A percentile compares a stretch with the other conserved stretches of the same genome.
phyloP scores from a whole-genome alignment of 768 basidiomycete species.

The Austroboletus eburneus region DNA sequence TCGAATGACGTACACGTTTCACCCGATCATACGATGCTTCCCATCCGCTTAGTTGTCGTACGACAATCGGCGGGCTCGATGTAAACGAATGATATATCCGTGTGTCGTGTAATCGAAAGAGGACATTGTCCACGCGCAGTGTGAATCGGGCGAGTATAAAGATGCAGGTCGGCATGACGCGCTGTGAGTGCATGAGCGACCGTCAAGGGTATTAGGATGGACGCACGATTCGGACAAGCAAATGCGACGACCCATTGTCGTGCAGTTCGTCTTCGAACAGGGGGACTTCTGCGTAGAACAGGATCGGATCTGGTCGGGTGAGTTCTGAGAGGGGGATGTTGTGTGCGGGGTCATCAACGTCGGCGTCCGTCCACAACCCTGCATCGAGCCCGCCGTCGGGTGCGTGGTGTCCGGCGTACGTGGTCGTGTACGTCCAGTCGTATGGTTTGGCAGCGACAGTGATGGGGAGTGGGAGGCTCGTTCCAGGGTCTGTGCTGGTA shows the following conservation, averaged over 20 bases:
- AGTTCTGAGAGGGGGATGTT: constrained; percentile 81
- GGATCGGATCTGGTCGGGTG: constrained; percentile 86
- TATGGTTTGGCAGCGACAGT: constrained; percentile 81
- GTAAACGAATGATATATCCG: constrained; percentile 84
- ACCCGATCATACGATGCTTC: constrained; percentile 85
- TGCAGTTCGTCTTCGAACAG: constrained; percentile 96
- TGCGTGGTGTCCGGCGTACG: constrained; percentile 68
- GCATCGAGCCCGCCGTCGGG: constrained; percentile 4
- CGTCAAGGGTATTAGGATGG: background rate
- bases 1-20: constrained; percentile 52
- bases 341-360: constrained; percentile 54
- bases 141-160: constrained; percentile 89
- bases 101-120: constrained; percentile 88
- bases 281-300: constrained; percentile 96
- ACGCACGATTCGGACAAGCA: constrained; percentile 84
- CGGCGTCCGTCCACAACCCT: constrained; percentile 48
- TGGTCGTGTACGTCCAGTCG: constrained; percentile 98
- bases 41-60: constrained; percentile 85
- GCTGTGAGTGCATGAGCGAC: constrained; percentile 40
- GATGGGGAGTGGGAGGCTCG: constrained; percentile 60
- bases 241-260: constrained; percentile 87
- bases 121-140: constrained; percentile 91
- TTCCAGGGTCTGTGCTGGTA: constrained; percentile 62
- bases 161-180: constrained; percentile 94
- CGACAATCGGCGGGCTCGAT: constrained; percentile 53